These are phyloP conservation scores for Plasmodium billcollinsi DNA, from an alignment of 169 alveolate species.

Conservation along the genomic window DNA sequence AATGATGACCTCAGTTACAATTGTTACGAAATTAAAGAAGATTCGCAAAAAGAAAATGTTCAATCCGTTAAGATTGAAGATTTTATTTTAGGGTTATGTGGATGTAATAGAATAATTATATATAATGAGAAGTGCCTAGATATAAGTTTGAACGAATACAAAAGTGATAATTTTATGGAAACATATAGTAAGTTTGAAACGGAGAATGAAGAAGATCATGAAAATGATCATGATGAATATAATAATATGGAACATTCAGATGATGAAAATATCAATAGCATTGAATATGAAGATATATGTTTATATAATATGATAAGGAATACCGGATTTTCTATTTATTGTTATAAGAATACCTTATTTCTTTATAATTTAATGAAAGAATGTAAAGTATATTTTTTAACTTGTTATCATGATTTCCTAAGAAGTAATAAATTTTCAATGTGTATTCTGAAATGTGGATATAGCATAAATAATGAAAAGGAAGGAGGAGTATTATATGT, in stretches of 20 bases:
- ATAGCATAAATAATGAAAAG: constrained; percentile 13
- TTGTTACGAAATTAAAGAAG: constrained; percentile 54
- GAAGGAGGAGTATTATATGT: constrained; percentile 44
- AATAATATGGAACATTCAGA: constrained; percentile 2
- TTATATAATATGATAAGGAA: constrained; percentile 32
- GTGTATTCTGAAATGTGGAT: constrained; percentile 48
- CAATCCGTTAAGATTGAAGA: constrained; percentile 62
- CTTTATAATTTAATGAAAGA: constrained; percentile 58
- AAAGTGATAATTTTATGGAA: constrained; percentile 18
- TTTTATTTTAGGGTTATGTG: constrained; percentile 67
- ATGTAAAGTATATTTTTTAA: constrained; percentile 40
- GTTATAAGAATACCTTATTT: constrained; percentile 41
- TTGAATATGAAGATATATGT: constrained; percentile 75
- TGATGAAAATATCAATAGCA: constrained; percentile 34
- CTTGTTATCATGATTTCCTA: constrained; percentile 73
- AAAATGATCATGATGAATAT: constrained; percentile 8
- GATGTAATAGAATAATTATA: constrained; percentile 48
- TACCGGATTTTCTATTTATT: constrained; percentile 28
- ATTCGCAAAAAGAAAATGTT: background rate
- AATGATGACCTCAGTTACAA: constrained; percentile 17
- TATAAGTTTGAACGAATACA: constrained; percentile 17
- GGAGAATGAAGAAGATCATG: constrained; percentile 10
- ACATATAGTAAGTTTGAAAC: constrained; percentile 16
- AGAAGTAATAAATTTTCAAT: constrained; percentile 61
- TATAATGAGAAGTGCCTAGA: constrained; percentile 57